Base-by-base conservation (phyloP, 2,329 filamentous ascomycete genomes). In the Alternaria burnsii region DNA sequence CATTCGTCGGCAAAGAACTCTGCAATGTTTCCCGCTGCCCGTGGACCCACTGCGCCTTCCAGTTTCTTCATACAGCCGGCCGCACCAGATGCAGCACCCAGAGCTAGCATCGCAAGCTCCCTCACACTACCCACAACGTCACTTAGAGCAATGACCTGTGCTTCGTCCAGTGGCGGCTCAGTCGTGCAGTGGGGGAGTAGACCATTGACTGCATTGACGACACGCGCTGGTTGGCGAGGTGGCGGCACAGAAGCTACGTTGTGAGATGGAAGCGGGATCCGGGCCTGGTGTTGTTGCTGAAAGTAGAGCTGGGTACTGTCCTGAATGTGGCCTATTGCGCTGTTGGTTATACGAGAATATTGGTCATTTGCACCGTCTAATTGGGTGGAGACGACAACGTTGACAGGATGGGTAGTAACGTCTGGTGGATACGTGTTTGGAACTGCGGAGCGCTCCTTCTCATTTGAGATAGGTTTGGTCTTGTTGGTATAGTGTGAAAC, bases 1-100 rank as follows among this genome's bases (percentile, higher is more conserved):
- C 70, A 78, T 61, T 79, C 76, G 3, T 74, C 72, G 8, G 26
- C 47, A 47, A 74, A 79, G 60, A 79, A 79, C 18, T 76, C 73
- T 2, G 69, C 61, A 36, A 79, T 62, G 14, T 65, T 62, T 8
- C 30, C 24, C 16, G 71, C 65, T 26, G 46, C 62, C 28, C 68
- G 60, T 10, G 9, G 28, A 0, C 74, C 77, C 22, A 79, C 56
- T 7, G 71, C 67, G 10, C 36, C 28, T 42, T 66, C 62, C n/a
- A 78, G 43, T 38, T 20, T 65, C 24, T 46, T 56, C 26, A 55
- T 51, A 43, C 59, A 54, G 7, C 55, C 47, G 14, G 44, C 26
- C 18, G 66, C 66, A 30, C 72, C 71, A 9, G 62, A 55, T 10
- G 53, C 48, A 20, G 72, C 72, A 3, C 61, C 32, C 41, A 77